Evolutionary conservation across 257 asterid genomes (phyloP), one percentile per base, ranked within the genome.

Genomic region (Rauvolfia tetraphylla): DNA sequence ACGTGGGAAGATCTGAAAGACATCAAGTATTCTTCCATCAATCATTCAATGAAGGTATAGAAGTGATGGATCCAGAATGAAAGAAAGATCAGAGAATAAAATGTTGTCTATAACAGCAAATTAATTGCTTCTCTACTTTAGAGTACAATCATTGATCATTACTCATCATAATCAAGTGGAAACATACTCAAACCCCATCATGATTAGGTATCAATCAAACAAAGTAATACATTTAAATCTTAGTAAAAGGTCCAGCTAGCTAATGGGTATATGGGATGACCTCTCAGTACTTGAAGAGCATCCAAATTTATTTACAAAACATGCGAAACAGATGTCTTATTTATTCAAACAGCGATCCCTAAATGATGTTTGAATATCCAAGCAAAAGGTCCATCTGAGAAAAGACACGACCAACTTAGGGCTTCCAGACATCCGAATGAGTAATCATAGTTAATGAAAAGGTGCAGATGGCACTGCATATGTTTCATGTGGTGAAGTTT

Each of bases 1-100:
- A 78, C 72, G 33, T 63, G 71, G 78, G 67, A 49, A 49, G 41
- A 70, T 63, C 54, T 69, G 83, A 73, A 81, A 78, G 81, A 83
- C 81, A 80, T 81, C 79, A 80, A 84, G 58, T n/a, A 58, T 59
- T 53, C 44, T 14, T n/a, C 44, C 56, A 88, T 88, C 89, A 86
- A 85, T 88, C 90, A 83, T 82, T 83, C 85, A 79, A 81, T 48
- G 79, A 77, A 82, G 74, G 49, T 66, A 33, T 5, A 38, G 86
- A 86, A 78, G 86, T 78, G 89, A 88, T 83, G 76, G 89, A 86
- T 86, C 85, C 90, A 88, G 79, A 83, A 81, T 75, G 79, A 76
- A 73, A 77, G 76, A 78, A 54, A 74, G 74, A 74, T 58, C 57
- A 59, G 53, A 78, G 77, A 76, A 80, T 51, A 34, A 62, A 63